These are phyloP conservation scores for Fraxinus baroniana DNA, from an alignment of 305 asterid species.

Conservation along the genomic window DNA sequence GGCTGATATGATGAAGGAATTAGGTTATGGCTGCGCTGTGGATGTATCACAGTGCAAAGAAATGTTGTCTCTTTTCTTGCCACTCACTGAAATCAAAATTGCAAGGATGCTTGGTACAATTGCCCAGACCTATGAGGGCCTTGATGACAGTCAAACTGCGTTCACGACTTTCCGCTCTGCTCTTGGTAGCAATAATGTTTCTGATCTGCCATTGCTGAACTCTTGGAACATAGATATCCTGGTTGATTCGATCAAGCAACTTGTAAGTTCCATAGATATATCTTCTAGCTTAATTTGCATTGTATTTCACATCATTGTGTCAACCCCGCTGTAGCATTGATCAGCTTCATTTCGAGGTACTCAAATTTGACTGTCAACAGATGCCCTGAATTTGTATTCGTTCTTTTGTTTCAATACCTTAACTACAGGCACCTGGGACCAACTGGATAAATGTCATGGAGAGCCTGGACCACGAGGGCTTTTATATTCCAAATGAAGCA, in stretches of 20 bases:
- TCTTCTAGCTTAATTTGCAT: constrained; percentile 8
- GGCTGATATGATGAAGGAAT: constrained; percentile 86
- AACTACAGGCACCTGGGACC: constrained; percentile 71
- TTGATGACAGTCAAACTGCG: constrained; percentile 68
- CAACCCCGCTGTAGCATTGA: neutral
- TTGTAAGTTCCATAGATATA: constrained; percentile 50
- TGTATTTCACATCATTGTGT: constrained; percentile 3
- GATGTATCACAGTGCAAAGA: constrained; percentile 78
- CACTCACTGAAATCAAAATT: constrained; percentile 69
- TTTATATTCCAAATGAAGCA: constrained; percentile 66
- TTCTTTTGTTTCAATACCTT: constrained; percentile 6
- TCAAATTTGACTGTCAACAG: constrained; percentile 1
- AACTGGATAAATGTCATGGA: constrained; percentile 77
- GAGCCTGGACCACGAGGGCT: constrained; percentile 92
- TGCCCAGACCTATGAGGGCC: constrained; percentile 68
- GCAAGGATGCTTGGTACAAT: constrained; percentile 83
- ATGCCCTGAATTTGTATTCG: neutral
- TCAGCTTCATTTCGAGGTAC: neutral
- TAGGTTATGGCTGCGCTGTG: constrained; percentile 94
- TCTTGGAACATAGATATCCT: constrained; percentile 84
- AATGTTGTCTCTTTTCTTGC: constrained; percentile 68
- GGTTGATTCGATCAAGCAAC: constrained; percentile 82
- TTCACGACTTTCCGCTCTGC: constrained; percentile 73
- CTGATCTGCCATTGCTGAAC: constrained; percentile 50
- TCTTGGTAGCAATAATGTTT: constrained; percentile 50